A percentile compares a stretch with the other conserved stretches of the same genome.
These are phyloP conservation scores for Mallotus nudiflorus DNA, from an alignment of 345 rosid genomes.

Conservation along the genomic window DNA sequence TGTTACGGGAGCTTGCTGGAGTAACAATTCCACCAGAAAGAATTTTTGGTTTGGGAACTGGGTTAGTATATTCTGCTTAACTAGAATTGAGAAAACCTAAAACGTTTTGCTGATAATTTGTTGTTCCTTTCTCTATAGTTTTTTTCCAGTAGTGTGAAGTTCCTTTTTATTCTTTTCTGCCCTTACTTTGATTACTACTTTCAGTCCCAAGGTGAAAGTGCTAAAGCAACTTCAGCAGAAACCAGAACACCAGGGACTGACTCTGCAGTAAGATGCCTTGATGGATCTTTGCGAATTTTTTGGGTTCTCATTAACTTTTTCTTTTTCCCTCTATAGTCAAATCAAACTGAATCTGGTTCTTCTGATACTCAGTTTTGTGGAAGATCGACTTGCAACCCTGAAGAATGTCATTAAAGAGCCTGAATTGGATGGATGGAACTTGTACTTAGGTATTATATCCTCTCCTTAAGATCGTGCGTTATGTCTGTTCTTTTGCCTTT, in stretches of 20 bases:
- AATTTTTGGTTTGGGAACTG: constrained; percentile 76
- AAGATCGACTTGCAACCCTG: constrained; percentile 86
- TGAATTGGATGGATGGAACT: constrained; percentile 77
- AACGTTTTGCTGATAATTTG: not conserved
- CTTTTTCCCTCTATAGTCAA: not conserved
- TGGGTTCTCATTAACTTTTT: not conserved
- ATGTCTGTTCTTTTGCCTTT: not conserved
- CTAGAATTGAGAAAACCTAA: not conserved
- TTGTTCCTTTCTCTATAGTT: not conserved
- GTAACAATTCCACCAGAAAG: constrained; percentile 73
- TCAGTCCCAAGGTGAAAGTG: constrained; percentile 80
- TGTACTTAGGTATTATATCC: constrained; percentile 60
- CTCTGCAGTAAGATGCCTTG: constrained; percentile 51
- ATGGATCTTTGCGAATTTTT: not conserved
- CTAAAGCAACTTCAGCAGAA: constrained; percentile 73
- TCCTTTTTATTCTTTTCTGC: not conserved
- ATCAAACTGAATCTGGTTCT: constrained; percentile 14
- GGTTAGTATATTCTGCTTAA: constrained; percentile 46
- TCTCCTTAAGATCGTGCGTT: not conserved
- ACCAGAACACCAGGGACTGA: constrained; percentile 77
- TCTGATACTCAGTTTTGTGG: constrained; percentile 63
- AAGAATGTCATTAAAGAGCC: constrained; percentile 90
- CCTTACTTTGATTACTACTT: not conserved
- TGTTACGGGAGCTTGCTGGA: constrained; percentile 68
- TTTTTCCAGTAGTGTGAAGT: not conserved